A percentile compares a stretch with the other conserved stretches of the same genome.
Conservation (phyloP, 73 alveolate genomes). For the Blepharisma stoltei region DNA sequence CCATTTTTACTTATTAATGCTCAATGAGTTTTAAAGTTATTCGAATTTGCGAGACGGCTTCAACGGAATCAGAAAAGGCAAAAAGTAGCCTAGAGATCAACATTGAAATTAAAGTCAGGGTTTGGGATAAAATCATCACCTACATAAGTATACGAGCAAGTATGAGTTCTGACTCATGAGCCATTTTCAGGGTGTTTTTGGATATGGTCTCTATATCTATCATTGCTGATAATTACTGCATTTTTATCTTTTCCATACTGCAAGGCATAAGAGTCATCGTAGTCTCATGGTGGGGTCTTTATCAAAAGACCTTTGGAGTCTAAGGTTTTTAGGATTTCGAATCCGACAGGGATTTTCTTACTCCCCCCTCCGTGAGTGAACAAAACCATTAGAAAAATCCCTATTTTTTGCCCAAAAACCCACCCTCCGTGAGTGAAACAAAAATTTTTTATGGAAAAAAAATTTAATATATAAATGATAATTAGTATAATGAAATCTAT, state of each 20-base stretch:
- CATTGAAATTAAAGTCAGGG: conserved; percentile 64
- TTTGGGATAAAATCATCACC: conserved; percentile 89
- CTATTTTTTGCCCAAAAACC: too few relatives aligned
- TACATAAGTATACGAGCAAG: conserved; percentile 81
- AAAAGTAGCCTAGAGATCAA: too few relatives aligned
- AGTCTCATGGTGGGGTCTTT: conserved; percentile 75
- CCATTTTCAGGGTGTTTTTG: conserved; percentile 70
- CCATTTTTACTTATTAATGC: too few relatives aligned
- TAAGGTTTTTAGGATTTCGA: neutral
- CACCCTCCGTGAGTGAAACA: too few relatives aligned
- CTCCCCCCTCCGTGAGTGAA: too few relatives aligned
- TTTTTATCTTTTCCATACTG: conserved; percentile 84
- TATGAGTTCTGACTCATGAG: conserved; percentile 81
- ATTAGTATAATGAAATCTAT: too few relatives aligned
- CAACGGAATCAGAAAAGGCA: too few relatives aligned
- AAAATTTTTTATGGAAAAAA: too few relatives aligned
- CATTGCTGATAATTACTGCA: conserved; percentile 89
- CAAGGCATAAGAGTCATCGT: conserved; percentile 92
- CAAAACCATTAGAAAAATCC: too few relatives aligned
- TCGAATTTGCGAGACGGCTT: too few relatives aligned
- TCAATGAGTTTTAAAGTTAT: too few relatives aligned
- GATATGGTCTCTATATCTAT: conserved; percentile 86
- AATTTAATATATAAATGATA: too few relatives aligned
- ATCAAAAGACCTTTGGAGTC: neutral
- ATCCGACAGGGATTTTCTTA: neutral